Evolutionary conservation across 2,329 filamentous ascomycete genomes (phyloP), one percentile per base, ranked within the genome.

Genomic region (Parastagonospora avenae): DNA sequence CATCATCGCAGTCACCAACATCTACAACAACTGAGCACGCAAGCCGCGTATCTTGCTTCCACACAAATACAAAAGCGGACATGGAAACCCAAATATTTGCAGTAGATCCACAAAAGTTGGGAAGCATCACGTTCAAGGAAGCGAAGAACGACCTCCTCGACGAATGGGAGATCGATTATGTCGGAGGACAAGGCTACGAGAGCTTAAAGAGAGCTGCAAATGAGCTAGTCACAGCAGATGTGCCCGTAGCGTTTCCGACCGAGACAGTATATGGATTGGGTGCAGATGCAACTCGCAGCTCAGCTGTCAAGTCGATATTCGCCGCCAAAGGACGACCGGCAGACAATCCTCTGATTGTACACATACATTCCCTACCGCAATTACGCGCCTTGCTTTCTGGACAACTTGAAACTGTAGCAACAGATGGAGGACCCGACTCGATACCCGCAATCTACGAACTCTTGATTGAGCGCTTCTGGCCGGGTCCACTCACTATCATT

Each of bases 211-310:
- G 85, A 48, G 91, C 91, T 1, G 91, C 90, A 2, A 70, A 80
- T 10, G 81, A 86, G 57, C 78, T 96, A 31, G 82, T 79, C 44
- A 79, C 80, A 14, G 86, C 82, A 44, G 82, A 90, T 68, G 82
- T 82, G 3, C 94, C 94, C 4, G 91, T 99, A 41, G 94, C 91
- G 1, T 99, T 99, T 70, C 94, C 94, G 0, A 99, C 94, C 0
- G 94, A 99, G 76, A 99, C 94, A 0, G 94, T 99, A 0, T 99
- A 99, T 71, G 94, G 94, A 0, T 82, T 99, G 7, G 94, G 92
- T n/a, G 94, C 94, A 11, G 94, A 97, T 76, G 94, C 94, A 9
- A 97, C 92, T 24, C 85, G 91, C 63, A 91, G 87, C 65, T 80
- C 78, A 19, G 89, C 93, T 2, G 93, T 97, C 6, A 86, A 83